Evolutionary conservation across 352 stramenopile species (phyloP).

Genomic region (Globisporangium canariense): DNA sequence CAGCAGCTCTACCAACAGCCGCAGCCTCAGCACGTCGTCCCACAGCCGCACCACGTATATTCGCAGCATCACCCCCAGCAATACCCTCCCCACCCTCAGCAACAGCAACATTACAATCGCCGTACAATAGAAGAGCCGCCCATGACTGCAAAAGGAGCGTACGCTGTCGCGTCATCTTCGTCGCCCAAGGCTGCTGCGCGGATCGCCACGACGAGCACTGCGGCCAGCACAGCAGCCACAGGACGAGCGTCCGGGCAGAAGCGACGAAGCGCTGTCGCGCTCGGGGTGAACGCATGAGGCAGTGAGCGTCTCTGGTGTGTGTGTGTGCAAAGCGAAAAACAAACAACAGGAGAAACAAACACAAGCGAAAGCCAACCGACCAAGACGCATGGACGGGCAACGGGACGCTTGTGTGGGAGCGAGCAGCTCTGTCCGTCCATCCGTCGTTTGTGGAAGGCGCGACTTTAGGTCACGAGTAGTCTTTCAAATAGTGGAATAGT

Average conservation of each 20-base stretch:
- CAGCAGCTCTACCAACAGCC: constrained; percentile 9
- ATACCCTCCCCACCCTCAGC: constrained; percentile 2
- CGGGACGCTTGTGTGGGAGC: too few relatives aligned
- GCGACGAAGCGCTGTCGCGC: constrained; percentile 67
- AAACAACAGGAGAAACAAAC: constrained; percentile 14
- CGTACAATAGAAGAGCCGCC: constrained; percentile 41
- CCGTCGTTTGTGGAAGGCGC: background rate
- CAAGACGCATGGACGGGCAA: background rate
- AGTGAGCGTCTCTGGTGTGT: constrained; percentile 8
- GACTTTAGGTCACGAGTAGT: constrained; percentile 11
- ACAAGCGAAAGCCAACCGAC: background rate
- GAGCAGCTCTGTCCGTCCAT: too few relatives aligned
- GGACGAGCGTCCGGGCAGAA: constrained; percentile 70
- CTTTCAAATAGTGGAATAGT: constrained; percentile 11
- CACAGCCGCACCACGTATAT: constrained; percentile 7
- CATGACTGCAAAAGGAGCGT: constrained; percentile 10
- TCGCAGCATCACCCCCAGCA: constrained; percentile 16
- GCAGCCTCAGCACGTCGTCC: background rate
- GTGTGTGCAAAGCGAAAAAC: constrained; percentile 11
- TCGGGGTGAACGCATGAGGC: constrained; percentile 79
- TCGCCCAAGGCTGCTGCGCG: constrained; percentile 28
- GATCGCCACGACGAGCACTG: constrained; percentile 15
- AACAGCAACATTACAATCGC: constrained; percentile 18
- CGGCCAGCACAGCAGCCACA: constrained; percentile 22
- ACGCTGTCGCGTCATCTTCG: constrained; percentile 13